phyloP scores from a whole-genome alignment of 805 yeast genomes.

The Metschnikowia cubensis region DNA sequence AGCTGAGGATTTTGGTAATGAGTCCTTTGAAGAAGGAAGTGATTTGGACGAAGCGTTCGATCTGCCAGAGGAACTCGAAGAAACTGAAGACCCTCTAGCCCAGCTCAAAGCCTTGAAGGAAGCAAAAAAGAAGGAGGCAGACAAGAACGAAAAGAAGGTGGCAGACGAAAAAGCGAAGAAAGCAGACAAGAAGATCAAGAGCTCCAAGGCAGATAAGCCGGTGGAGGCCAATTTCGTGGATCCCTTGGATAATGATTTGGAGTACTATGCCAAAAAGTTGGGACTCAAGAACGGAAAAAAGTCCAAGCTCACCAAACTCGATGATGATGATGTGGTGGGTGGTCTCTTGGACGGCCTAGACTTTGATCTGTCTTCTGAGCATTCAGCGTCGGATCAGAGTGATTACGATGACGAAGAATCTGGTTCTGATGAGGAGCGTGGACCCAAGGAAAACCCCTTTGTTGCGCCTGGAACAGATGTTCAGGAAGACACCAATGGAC shows the following conservation, averaged over 20 bases:
- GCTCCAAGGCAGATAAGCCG: slow-evolving; percentile 7
- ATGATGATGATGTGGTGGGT: slow-evolving; percentile 73
- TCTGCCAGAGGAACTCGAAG: slow-evolving; percentile 10
- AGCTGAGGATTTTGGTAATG: slow-evolving; percentile 4
- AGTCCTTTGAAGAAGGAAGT: slow-evolving; percentile 11
- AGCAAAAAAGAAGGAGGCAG: slow-evolving; percentile 5
- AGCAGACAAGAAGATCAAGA: background rate
- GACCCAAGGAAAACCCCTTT: slow-evolving; percentile 50
- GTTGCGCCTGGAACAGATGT: slow-evolving; percentile 17
- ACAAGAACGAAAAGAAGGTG: background rate
- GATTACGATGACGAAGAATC: slow-evolving; percentile 1
- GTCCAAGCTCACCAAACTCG: slow-evolving; percentile 42
- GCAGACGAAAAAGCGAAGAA: too few relatives aligned
- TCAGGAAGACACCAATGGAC: slow-evolving; percentile 7
- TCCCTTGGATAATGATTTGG: slow-evolving; percentile 62
- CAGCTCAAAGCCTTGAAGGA: slow-evolving; percentile 19
- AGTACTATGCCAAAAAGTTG: slow-evolving; percentile 76
- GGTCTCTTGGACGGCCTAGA: slow-evolving; percentile 80
- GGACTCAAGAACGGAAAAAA: slow-evolving; percentile 59
- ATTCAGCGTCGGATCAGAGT: slow-evolving; percentile 17
- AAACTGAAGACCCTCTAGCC: slow-evolving; percentile 24
- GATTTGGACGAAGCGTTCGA: slow-evolving; percentile 12
- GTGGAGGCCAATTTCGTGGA: slow-evolving; percentile 18
- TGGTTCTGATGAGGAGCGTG: slow-evolving; percentile 21
- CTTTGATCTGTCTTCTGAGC: slow-evolving; percentile 36